These are phyloP conservation scores for Kwoniella bestiolae DNA, from an alignment of 768 basidiomycete genomes.

Conservation along the genomic window DNA sequence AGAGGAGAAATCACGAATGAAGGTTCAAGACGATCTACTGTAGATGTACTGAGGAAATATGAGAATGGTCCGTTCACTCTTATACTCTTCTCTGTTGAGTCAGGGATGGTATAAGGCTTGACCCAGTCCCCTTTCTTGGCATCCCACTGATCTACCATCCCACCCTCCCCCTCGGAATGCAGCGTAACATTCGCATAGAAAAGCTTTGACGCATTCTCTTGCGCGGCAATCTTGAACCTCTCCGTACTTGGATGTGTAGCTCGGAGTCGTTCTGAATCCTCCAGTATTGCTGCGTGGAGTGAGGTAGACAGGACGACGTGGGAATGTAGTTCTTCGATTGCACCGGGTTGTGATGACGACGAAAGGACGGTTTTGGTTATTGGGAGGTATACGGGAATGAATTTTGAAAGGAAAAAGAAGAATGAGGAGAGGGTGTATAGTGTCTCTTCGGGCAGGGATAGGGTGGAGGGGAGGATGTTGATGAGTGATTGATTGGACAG, in stretches of 20 bases:
- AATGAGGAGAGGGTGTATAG: conserved; percentile 65
- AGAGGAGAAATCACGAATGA: conserved; percentile 75
- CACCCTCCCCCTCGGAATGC: conserved; percentile 43
- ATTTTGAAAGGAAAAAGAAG: conserved; percentile 61
- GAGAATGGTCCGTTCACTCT: conserved; percentile 75
- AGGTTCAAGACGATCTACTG: conserved; percentile 84
- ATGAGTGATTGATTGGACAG: conserved; percentile 7
- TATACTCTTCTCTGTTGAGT: conserved; percentile 32
- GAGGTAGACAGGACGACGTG: conserved; percentile 83
- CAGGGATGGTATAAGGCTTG: conserved; percentile 32
- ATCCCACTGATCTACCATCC: conserved; percentile 67
- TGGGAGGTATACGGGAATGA: conserved; percentile 1
- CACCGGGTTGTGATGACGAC: not conserved
- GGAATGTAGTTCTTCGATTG: conserved; percentile 61
- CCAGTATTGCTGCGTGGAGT: conserved; percentile 80
- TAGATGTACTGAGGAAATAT: conserved; percentile 81
- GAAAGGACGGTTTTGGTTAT: not conserved
- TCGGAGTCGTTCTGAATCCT: conserved; percentile 69
- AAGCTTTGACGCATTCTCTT: conserved; percentile 73
- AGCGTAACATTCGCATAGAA: conserved; percentile 68
- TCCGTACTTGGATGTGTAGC: conserved; percentile 73
- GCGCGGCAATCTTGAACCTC: conserved; percentile 84
- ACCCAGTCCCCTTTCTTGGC: conserved; percentile 61
- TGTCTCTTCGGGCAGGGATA: conserved; percentile 16
- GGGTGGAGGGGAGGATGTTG: not conserved